These are phyloP conservation scores for Zygosaccharomyces pseudobailii DNA, from an alignment of 1,139 yeast genomes.

Conservation along the genomic window DNA sequence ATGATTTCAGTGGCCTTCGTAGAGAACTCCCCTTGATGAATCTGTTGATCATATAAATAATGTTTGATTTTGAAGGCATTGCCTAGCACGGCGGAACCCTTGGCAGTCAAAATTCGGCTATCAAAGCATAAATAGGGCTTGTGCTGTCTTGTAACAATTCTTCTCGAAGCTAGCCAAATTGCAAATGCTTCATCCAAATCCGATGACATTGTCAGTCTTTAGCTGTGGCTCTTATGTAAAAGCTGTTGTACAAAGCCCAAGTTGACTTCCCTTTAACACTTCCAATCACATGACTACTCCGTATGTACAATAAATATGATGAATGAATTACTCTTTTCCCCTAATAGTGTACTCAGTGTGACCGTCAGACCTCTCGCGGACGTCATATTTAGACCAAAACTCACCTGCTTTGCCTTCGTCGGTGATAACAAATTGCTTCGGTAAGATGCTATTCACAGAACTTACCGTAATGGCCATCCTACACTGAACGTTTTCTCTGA, in stretches of 20 bases:
- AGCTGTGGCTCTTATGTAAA: background rate
- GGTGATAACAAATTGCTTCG: slow-evolving; percentile 19
- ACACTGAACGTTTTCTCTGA: slow-evolving; percentile 12
- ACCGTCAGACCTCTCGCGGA: slow-evolving; percentile 14
- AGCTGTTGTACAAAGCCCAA: background rate
- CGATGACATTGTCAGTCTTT: background rate
- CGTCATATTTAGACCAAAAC: slow-evolving; percentile 12
- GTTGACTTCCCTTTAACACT: background rate
- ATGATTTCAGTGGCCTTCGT: background rate
- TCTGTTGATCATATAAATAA: slow-evolving; percentile 6
- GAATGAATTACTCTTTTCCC: slow-evolving; percentile 1
- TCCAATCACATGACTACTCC: slow-evolving; percentile 10
- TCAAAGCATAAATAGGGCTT: slow-evolving; percentile 7
- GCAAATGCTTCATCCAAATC: slow-evolving; percentile 11
- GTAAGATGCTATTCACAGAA: slow-evolving; percentile 9
- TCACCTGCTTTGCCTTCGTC: slow-evolving; percentile 18
- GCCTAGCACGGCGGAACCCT: slow-evolving; percentile 2
- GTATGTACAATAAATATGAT: background rate
- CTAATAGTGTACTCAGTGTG: slow-evolving; percentile 20
- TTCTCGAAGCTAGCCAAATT: slow-evolving; percentile 11
- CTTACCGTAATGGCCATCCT: slow-evolving; percentile 15
- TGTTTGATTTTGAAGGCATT: slow-evolving; percentile 3
- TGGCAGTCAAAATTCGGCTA: slow-evolving; percentile 7
- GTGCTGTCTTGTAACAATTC: slow-evolving; percentile 6
- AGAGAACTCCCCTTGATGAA: background rate